Base-by-base conservation (phyloP, 1,284 basidiomycete genomes). In the Laetiporus sulphureus region DNA sequence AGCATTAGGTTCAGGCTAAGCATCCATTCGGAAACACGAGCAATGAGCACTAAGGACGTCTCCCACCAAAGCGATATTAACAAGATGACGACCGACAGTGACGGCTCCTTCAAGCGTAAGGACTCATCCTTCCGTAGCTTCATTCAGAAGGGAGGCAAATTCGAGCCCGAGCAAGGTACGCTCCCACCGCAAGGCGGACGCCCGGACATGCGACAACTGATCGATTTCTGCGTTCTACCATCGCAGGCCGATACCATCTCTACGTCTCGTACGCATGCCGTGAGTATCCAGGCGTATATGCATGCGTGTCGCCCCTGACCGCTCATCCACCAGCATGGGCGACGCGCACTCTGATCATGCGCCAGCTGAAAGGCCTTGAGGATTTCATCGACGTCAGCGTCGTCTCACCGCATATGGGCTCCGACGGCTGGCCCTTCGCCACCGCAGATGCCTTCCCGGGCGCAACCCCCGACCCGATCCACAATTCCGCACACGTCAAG, bases 351-450 rank as follows among this genome's bases (percentile, higher is more conserved):
- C 68, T 97, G 43, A 97, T 99, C 53, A 73, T 86, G 3, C 77
- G 94, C 51, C 78, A 90, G 61, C 74, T 99, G 52, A 98, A 98
- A 64, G 92, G 93, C 1, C 74, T 99, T 29, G 88, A 98, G 52
- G 74, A 84, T 2, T 8, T 42, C 19, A 42, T 36, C 27, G 18
- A 80, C 45, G 75, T 92, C 41, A 82, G 83, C 25, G 93, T 97
- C 24, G 93, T 96, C 16, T 92, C 93, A 47, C 91, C 94, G 1
- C 80, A 74, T 56, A 86, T 96, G 79, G 88, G 88, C 32, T 59
- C 68, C 13, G 62, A 81, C 10, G 94, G 94, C 16, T 97, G 94
- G 94, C 83, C 90, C 1, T 97, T 97, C 58, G 83, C 82, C 12
- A 72, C 62, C 25, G 73, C 64, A 25, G 84, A 90, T 49, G 62